These are phyloP conservation scores for Barnettozyma wickerhamii DNA, from an alignment of 805 yeast genomes.

Conservation along the genomic window DNA sequence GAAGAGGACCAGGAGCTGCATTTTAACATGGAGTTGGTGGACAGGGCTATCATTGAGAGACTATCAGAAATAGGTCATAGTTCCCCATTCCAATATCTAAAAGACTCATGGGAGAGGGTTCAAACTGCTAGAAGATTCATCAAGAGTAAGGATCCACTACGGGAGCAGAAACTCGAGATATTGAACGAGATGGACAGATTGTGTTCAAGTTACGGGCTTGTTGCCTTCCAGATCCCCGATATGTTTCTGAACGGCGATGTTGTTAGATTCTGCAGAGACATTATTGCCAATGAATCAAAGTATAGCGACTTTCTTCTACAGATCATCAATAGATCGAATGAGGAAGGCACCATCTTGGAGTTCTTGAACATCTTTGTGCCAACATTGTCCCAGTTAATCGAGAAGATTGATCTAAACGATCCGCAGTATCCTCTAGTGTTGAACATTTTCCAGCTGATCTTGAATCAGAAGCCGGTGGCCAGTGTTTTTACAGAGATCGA, in stretches of 20 bases:
- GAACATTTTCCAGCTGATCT: constrained; percentile 52
- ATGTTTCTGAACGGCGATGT: constrained; percentile 29
- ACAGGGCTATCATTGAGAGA: constrained; percentile 49
- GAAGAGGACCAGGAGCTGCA: constrained; percentile 19
- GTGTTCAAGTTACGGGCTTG: constrained; percentile 59
- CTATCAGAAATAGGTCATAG: constrained; percentile 49
- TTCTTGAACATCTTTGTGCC: constrained; percentile 48
- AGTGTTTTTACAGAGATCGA: constrained; percentile 52
- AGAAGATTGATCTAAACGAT: constrained; percentile 40
- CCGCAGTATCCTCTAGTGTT: constrained; percentile 50
- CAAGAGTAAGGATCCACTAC: constrained; percentile 36
- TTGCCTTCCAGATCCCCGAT: constrained; percentile 66
- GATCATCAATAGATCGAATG: constrained; percentile 53
- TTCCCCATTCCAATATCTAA: constrained; percentile 45
- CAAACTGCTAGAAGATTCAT: constrained; percentile 39
- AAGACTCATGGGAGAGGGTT: constrained; percentile 39
- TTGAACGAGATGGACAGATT: constrained; percentile 46
- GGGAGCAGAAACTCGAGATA: constrained; percentile 33
- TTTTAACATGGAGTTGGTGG: constrained; percentile 29
- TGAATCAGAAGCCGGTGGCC: constrained; percentile 59
- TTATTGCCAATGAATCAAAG: constrained; percentile 25
- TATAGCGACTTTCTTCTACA: constrained; percentile 49
- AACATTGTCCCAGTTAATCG: constrained; percentile 32
- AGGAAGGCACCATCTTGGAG: constrained; percentile 62
- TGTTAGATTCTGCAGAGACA: constrained; percentile 25